A percentile compares a stretch with the other conserved stretches of the same genome.
phyloP scores from a whole-genome alignment of 1,139 yeast species.

The Pichia sp. region DNA sequence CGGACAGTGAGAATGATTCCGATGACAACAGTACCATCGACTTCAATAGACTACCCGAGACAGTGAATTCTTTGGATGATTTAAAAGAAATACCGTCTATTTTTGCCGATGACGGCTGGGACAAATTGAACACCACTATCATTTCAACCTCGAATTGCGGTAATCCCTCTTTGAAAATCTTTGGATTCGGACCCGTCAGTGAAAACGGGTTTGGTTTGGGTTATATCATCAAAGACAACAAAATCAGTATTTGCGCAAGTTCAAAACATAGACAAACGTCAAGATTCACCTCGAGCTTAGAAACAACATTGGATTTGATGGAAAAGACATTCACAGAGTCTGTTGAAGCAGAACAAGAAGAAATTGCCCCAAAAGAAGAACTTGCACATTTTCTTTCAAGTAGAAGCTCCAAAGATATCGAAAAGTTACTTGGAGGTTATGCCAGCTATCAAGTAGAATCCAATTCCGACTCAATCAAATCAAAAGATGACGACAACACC shows the following conservation, averaged over 20 bases:
- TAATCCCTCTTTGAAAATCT: conserved; percentile 76
- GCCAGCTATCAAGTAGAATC: conserved; percentile 35
- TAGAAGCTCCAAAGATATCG: conserved; percentile 11
- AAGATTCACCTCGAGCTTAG: conserved; percentile 69
- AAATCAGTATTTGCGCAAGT: conserved; percentile 78
- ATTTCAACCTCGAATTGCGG: conserved; percentile 69
- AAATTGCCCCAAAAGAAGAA: conserved; percentile 2
- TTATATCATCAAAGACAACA: conserved; percentile 78
- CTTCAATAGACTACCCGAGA: conserved; percentile 17
- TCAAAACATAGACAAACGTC: conserved; percentile 88
- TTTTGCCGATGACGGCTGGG: conserved; percentile 78
- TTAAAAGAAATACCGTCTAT: conserved; percentile 44
- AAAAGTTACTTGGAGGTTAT: conserved; percentile 66
- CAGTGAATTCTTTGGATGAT: conserved; percentile 15
- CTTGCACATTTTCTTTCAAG: too few relatives aligned
- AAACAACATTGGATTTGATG: conserved; percentile 59
- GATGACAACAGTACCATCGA: conserved; percentile 28
- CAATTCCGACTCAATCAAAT: conserved; percentile 41
- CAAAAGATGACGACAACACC: conserved; percentile 44
- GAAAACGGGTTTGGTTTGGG: conserved; percentile 91
- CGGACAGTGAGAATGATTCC: conserved; percentile 14
- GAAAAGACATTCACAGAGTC: conserved; percentile 46
- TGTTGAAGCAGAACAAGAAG: conserved; percentile 14
- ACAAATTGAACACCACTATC: conserved; percentile 55
- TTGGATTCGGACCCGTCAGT: conserved; percentile 90